Base-by-base conservation (phyloP, 192 early-diverging fungal species). In the Backusella morwellensis region DNA sequence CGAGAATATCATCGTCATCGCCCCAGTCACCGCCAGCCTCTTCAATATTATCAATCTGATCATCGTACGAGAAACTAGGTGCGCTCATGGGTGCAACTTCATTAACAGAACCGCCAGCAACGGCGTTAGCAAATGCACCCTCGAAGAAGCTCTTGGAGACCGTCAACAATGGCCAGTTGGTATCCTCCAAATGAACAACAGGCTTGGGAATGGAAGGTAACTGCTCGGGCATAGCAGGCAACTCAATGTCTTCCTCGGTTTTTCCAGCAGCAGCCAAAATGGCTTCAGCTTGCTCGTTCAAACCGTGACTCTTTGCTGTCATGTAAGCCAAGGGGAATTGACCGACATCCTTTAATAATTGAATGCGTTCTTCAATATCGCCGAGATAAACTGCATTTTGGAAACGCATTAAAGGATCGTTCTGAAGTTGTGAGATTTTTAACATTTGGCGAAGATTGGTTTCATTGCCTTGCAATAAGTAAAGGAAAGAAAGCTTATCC, bases 361-460 rank as follows among this genome's bases (percentile, higher is more conserved):
- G 86, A 42, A 98, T 81, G 42, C 98, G 97, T 72, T 98, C 97
- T 71, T 97, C 94, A 36, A 96, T 88, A 80, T 98, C 94, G 47
- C 97, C 97, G 17, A 98, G 83, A 74, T 94, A 97, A 15, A 98
- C 81, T 6, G 97, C 89, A 77, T 97, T 96, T 77, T 99, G 97
- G 83, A 96, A 95, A 35, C 95, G 93, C 36, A 95, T 92, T 93
- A 96, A 94, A 69, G 86, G 76, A 79, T 98, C 94, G 35, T 92
- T 90, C 35, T 95, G 88, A 54, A 92, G 88, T 78, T 96, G 91
- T 1, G 97, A 92, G 80, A 98, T 98, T 85, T 96, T 96, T 71
- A 95, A 87, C 97, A 98, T 98, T 86, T 95, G 96, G 73, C 84
- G 88, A 69, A 98, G 84, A 84, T 99, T 98, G 26, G 97, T 96